A percentile compares a stretch with the other conserved stretches of the same genome.
Conservation (phyloP, 2,329 filamentous ascomycete genomes). For the Salinomyces thailandicus region DNA sequence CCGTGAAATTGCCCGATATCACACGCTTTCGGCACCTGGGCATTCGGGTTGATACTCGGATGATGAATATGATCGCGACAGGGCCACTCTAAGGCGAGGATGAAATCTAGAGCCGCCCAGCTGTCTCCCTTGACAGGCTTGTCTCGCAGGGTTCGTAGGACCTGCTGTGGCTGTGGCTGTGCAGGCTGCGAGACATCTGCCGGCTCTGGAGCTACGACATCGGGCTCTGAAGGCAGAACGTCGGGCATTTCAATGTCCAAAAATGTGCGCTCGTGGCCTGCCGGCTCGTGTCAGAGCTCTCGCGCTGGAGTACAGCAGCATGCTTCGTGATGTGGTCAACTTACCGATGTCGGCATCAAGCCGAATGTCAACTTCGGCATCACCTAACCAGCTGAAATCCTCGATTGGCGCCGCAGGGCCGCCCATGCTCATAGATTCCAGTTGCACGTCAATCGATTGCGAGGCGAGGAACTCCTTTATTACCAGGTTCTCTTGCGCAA, state of each 20-base stretch:
- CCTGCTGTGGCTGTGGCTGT: no score
- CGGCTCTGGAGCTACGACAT: no score
- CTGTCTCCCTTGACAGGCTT: conserved; percentile 2
- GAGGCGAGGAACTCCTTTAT: conserved; percentile 11
- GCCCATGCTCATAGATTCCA: conserved; percentile 4
- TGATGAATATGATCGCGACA: conserved; percentile 14
- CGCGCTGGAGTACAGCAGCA: no score
- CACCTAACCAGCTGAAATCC: no score
- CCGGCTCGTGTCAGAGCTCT: no score
- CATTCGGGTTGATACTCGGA: conserved; percentile 10
- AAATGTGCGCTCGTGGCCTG: conserved; percentile 12
- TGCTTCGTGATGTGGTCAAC: no score
- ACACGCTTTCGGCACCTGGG: conserved; percentile 2
- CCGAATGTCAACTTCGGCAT: conserved; percentile 9
- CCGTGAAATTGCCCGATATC: conserved; percentile 6
- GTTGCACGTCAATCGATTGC: conserved; percentile 8
- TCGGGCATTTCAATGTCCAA: conserved; percentile 10
- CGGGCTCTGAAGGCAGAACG: no score
- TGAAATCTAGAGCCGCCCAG: conserved; percentile 19
- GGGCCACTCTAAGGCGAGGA: conserved; percentile 16
- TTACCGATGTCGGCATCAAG: conserved; percentile 11
- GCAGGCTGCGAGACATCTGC: no score
- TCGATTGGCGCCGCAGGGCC: no score
- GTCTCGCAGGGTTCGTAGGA: no score
- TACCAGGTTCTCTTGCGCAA: conserved; percentile 12